Evolutionary conservation across 768 basidiomycete species (phyloP), one percentile per base, ranked within the genome.

Genomic region (Leccinum boreale): DNA sequence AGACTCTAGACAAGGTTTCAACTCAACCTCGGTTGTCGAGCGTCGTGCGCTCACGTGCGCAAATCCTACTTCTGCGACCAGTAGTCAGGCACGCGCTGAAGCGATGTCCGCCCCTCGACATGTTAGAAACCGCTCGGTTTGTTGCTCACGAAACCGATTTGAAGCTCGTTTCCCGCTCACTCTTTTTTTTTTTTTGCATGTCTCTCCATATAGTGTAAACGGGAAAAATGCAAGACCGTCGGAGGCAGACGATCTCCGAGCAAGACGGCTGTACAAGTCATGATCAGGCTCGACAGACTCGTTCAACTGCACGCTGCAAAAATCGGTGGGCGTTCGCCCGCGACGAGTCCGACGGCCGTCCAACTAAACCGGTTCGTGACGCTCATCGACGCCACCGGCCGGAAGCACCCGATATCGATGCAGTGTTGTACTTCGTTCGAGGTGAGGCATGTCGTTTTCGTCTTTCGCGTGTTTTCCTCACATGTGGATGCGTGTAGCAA

Each of bases 321-420:
- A 24, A 56, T 69, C 8, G 45, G 46, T 8, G 50, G 57, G 1
- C 56, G 60, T n/a, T 26, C 55, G 17, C n/a, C 42, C n/a, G n/a
- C 17, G 11, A 24, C 50, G 12, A 62, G 65, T 29, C 68, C 62
- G 7, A 65, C 67, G 2, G 62, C 67, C 17, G 55, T 36, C 48
- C 70, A 65, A 28, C 54, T 69, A 0, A 56, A 67, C 24, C 58
- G 56, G 1, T 68, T 60, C 39, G 65, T 62, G 8, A 70, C 62
- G 26, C 60, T 71, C 35, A 26, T 69, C 29, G 70, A 70, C 26
- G 67, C 62, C 1, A 69, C 69, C 7, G 70, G 67, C 48, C 59
- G 70, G 19, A 55, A 62, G 23, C 68, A 69, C 44, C 65, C 62
- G 24, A 67, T 69, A 59, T 44, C 52, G 21, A 57, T 71, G 62